phyloP scores from a whole-genome alignment of 1,284 basidiomycete species.

The Ceratobasidium sp. region DNA sequence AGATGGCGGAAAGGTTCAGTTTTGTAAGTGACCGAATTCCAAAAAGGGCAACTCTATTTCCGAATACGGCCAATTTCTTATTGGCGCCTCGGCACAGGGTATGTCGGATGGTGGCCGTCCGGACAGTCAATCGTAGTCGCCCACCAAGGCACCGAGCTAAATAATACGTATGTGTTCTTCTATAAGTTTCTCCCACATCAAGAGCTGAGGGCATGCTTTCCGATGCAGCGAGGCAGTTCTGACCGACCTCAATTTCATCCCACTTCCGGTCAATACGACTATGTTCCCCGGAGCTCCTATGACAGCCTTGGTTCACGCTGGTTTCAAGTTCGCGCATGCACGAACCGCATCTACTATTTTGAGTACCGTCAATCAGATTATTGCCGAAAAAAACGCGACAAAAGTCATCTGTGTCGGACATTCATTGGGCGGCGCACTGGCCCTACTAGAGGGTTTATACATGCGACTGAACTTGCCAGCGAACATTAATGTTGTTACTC shows the following conservation, averaged over 20 bases:
- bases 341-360: background rate
- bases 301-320: background rate
- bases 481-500: slow-evolving; percentile 18
- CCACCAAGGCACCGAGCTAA: slow-evolving; percentile 23
- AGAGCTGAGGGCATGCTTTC: background rate
- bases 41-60: background rate
- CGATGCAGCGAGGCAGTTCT: slow-evolving; percentile 4
- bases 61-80: background rate
- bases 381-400: slow-evolving; percentile 8
- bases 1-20: slow-evolving; percentile 11
- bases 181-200: background rate
- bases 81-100: background rate
- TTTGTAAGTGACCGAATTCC: slow-evolving; percentile 10
- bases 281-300: background rate
- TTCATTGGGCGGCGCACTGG: slow-evolving; percentile 54
- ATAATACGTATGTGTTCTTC: slow-evolving; percentile 24
- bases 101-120: slow-evolving; percentile 35
- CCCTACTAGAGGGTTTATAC: slow-evolving; percentile 54
- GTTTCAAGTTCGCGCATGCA: background rate
- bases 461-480: slow-evolving; percentile 37
- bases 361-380: slow-evolving; percentile 32
- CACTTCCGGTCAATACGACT: background rate
- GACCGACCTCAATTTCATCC: background rate
- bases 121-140: slow-evolving; percentile 27
- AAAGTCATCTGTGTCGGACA: slow-evolving; percentile 39